Base-by-base conservation (phyloP, 768 basidiomycete genomes). In the Trametes cinnabarina region DNA sequence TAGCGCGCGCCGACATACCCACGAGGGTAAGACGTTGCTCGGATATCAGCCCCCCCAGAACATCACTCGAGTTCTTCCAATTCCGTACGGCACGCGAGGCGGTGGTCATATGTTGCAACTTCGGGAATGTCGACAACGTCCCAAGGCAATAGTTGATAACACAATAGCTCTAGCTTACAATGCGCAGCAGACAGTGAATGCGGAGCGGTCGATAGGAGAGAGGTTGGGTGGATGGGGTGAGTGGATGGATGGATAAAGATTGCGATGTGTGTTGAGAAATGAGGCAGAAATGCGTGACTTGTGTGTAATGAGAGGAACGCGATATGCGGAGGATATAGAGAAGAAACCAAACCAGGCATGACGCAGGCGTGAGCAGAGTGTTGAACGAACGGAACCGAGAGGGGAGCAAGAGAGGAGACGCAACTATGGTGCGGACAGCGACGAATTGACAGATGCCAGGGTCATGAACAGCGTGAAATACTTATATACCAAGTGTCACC, bases 111-210 rank as follows among this genome's bases (percentile, higher is more conserved):
- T 6, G 20, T 6, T 37, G 35, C 23, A 28, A 15, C 30, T 32
- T 12, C 30, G 7, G 12, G 30, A 32, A 32, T 7, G 30, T 23
- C 44, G 28, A 40, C 19, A 41, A 23, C 59, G 37, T 39, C 50
- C 54, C 19, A 44, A 15, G 44, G 46, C 57, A 61, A 58, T 59
- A 67, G 64, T 63, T 58, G 62, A 48, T 62, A 56, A 61, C 66
- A 66, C 63, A 67, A 54, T 63, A 66, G 58, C 60, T 69, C 68
- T 69, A 69, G 61, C 66, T 58, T 69, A 68, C 68, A 68, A 62
- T 64, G 67, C 67, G 56, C 48, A 40, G 47, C 32, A 26, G 55
- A 61, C 59, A 48, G 51, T 63, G 52, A 51, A 59, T 56, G 57
- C 58, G 51, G 55, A 32, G 42, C 51, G 40, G 46, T 47, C 40